phyloP scores from a whole-genome alignment of 2,329 filamentous ascomycete species.

The Beauveria asiatica region DNA sequence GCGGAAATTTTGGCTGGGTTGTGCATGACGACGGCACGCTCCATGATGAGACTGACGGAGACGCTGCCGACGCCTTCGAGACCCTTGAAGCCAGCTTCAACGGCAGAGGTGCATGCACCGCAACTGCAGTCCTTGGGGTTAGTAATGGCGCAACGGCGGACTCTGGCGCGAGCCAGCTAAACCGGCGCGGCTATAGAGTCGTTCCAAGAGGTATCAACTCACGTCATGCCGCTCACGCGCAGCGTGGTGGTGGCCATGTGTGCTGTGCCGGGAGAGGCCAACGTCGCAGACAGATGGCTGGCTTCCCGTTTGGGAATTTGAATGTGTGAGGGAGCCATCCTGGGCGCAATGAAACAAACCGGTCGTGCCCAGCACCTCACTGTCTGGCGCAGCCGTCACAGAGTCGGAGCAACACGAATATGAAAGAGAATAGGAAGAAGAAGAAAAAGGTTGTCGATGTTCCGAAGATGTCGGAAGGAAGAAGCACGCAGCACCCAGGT shows the following conservation, averaged over 20 bases:
- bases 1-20: constrained; percentile 66
- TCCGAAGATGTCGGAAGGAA: neutral
- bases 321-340: constrained; percentile 45
- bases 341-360: neutral
- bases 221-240: constrained; percentile 81
- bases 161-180: neutral
- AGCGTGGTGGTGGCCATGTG: constrained; percentile 86
- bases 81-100: constrained; percentile 82
- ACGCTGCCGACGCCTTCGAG: constrained; percentile 76
- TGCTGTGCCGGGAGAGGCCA: constrained; percentile 21
- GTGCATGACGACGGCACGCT: constrained; percentile 89
- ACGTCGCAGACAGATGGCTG: constrained; percentile 15
- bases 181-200: neutral
- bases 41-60: constrained; percentile 89
- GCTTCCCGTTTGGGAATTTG: constrained; percentile 36
- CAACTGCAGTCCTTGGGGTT: constrained; percentile 52
- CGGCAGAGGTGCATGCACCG: constrained; percentile 89
- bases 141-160: constrained; percentile 18
- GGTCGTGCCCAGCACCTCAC: constrained; percentile 3
- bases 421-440: neutral
- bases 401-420: neutral
- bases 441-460: neutral
- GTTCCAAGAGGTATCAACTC: constrained; percentile 26
- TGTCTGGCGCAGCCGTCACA: constrained; percentile 3
- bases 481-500: neutral